These are phyloP conservation scores for Coniochaeta ligniaria DNA, from an alignment of 2,329 filamentous ascomycete species.

Conservation along the genomic window DNA sequence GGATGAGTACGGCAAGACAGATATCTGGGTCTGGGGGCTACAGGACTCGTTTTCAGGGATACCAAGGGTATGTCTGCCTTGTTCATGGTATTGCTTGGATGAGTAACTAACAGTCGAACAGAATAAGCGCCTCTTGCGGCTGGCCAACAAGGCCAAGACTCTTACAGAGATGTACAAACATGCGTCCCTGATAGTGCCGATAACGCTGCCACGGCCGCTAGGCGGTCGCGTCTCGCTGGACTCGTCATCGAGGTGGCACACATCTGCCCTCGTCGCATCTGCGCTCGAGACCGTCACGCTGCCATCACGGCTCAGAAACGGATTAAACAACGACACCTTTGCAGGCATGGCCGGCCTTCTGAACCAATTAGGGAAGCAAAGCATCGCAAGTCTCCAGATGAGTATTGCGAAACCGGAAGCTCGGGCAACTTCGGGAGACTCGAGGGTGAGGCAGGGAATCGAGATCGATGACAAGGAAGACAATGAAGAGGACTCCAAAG, in stretches of 20 bases:
- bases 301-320: constrained; percentile 59
- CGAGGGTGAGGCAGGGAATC: constrained; percentile 12
- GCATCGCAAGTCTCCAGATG: constrained; percentile 68
- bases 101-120: constrained; percentile 16
- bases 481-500: constrained; percentile 18
- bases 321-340: constrained; percentile 41
- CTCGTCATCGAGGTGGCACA: constrained; percentile 66
- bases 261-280: constrained; percentile 66
- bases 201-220: constrained; percentile 53
- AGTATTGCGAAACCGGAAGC: constrained; percentile 36
- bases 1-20: constrained; percentile 86
- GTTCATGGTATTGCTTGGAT: not conserved
- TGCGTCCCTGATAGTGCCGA: constrained; percentile 70
- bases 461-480: constrained; percentile 17
- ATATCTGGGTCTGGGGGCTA: constrained; percentile 80
- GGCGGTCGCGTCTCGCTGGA: constrained; percentile 56
- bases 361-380: constrained; percentile 72
- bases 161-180: constrained; percentile 62
- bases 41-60: constrained; percentile 53
- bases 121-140: constrained; percentile 56
- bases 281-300: constrained; percentile 75
- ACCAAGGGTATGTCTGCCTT: constrained; percentile 36
- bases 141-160: constrained; percentile 68
- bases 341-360: constrained; percentile 58
- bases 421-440: constrained; percentile 12